Evolutionary conservation across 1,284 basidiomycete genomes (phyloP).

Genomic region (Marasmius oreades): DNA sequence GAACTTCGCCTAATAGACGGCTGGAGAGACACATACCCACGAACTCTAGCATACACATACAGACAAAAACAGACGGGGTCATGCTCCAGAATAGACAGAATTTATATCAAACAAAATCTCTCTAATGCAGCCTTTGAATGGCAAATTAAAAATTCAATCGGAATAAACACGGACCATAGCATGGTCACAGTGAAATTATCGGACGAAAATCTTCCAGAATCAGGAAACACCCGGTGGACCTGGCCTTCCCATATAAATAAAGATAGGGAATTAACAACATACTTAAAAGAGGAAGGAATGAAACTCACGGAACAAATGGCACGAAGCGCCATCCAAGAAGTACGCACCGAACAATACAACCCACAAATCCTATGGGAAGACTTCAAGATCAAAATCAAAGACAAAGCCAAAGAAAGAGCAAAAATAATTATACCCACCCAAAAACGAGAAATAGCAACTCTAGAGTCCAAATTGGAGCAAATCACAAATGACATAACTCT

Average conservation of each 20-base stretch:
- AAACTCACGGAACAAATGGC: background rate
- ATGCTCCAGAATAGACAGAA: no score
- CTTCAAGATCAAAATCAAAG: conserved; percentile 5
- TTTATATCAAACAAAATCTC: background rate
- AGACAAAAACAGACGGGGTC: no score
- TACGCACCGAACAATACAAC: conserved; percentile 2
- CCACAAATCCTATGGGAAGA: conserved; percentile 9
- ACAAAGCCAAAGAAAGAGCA: conserved; percentile 9
- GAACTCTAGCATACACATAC: conserved; percentile 22
- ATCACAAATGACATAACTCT: background rate
- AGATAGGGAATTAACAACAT: conserved; percentile 12
- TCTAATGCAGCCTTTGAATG: conserved; percentile 12
- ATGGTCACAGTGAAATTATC: conserved; percentile 17
- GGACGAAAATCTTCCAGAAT: conserved; percentile 16
- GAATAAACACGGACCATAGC: conserved; percentile 18
- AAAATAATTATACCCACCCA: conserved; percentile 9
- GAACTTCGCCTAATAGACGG: conserved; percentile 23
- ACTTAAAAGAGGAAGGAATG: conserved; percentile 5
- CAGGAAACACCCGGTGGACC: conserved; percentile 22
- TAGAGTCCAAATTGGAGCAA: conserved; percentile 8
- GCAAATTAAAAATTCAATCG: conserved; percentile 12
- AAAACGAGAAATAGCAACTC: conserved; percentile 6
- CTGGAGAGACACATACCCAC: conserved; percentile 27
- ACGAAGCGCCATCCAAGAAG: background rate
- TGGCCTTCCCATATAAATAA: conserved; percentile 20